phyloP scores from a whole-genome alignment of 2,329 filamentous ascomycete genomes.

The Colletotrichum gloeosporioides region DNA sequence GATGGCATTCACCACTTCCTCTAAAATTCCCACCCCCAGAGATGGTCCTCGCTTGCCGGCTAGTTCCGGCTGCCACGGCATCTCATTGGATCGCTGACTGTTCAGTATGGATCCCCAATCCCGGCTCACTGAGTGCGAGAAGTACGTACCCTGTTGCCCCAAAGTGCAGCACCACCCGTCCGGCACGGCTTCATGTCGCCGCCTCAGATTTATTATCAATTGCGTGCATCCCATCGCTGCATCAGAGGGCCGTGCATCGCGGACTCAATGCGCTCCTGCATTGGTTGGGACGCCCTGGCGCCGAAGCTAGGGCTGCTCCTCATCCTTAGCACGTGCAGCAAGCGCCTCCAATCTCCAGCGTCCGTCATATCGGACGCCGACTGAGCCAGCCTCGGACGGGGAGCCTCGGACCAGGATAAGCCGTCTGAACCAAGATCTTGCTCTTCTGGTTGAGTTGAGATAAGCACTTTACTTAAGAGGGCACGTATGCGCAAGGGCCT shows the following conservation, averaged over 20 bases:
- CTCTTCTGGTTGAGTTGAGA: neutral
- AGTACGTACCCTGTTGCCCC: neutral
- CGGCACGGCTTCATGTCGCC: neutral
- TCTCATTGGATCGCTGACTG: neutral
- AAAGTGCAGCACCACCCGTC: neutral
- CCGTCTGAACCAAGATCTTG: neutral
- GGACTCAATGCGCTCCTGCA: neutral
- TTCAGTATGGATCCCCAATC: neutral
- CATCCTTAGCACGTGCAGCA: neutral
- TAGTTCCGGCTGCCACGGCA: neutral
- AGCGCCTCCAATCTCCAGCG: neutral
- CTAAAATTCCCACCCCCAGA: slow-evolving; percentile 1
- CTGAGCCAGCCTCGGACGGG: neutral
- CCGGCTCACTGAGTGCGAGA: neutral
- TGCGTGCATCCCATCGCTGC: slow-evolving; percentile 8
- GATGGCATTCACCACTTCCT: slow-evolving; percentile 1
- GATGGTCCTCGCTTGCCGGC: slow-evolving; percentile 4
- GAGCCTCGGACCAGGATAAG: neutral
- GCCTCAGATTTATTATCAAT: neutral
- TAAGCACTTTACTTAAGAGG: neutral
- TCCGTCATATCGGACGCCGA: neutral
- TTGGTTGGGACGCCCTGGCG: neutral
- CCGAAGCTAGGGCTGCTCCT: slow-evolving; percentile 10
- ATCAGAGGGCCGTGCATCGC: slow-evolving; percentile 5
- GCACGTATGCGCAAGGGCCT: neutral